A percentile compares a stretch with the other conserved stretches of the same genome.
Evolutionary conservation across 2,329 filamentous ascomycete genomes (phyloP).

Genomic region (Cercospora citrullina): DNA sequence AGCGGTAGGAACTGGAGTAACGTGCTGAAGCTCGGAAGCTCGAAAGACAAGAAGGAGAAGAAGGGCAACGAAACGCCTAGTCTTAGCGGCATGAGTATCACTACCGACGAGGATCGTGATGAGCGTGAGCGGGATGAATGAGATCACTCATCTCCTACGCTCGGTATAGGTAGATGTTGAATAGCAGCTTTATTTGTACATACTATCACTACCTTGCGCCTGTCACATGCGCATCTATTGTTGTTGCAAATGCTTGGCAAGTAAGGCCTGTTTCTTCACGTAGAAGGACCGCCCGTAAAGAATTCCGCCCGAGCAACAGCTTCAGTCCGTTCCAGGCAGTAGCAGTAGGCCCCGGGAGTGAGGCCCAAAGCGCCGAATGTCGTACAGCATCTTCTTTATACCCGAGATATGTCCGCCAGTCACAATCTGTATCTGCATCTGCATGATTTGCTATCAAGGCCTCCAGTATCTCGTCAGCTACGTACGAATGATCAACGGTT

Average conservation of each 20-base stretch:
- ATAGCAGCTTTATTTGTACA: not conserved
- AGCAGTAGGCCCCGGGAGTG: not conserved
- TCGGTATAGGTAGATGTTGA: not conserved
- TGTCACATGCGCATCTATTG: not conserved
- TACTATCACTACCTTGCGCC: not conserved
- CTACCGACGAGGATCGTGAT: conserved; percentile 28
- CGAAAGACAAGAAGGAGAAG: conserved; percentile 30
- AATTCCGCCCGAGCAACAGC: not conserved
- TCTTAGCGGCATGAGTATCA: conserved; percentile 47
- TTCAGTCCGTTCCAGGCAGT: not conserved
- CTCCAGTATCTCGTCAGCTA: not conserved
- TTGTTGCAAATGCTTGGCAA: not conserved
- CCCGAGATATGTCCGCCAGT: not conserved
- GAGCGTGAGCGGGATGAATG: conserved; percentile 16
- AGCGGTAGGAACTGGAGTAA: conserved; percentile 48
- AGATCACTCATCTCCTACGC: not conserved
- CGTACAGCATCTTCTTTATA: not conserved
- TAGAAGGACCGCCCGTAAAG: not conserved
- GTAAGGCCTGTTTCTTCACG: not conserved
- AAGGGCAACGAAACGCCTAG: conserved; percentile 46
- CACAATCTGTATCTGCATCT: not conserved
- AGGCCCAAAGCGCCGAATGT: not conserved
- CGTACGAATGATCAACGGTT: not conserved
- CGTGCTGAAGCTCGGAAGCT: conserved; percentile 45
- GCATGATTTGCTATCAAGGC: not conserved